phyloP scores from a whole-genome alignment of 2,329 filamentous ascomycete genomes.

The Stagonosporopsis tanaceti region DNA sequence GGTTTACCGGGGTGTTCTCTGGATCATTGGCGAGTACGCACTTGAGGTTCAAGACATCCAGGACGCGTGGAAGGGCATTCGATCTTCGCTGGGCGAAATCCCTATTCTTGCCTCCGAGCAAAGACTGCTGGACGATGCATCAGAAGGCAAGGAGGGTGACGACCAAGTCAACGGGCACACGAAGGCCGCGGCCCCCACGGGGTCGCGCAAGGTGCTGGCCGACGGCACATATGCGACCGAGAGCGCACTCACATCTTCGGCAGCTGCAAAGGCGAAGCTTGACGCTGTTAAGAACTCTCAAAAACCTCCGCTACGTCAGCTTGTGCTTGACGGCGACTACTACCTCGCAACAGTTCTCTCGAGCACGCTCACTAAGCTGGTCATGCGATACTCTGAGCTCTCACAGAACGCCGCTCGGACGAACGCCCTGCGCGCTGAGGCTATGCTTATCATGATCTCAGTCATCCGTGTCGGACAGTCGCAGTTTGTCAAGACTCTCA shows the following conservation, averaged over 20 bases:
- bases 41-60: conserved; percentile 92
- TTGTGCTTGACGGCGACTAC: conserved; percentile 94
- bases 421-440: conserved; percentile 92
- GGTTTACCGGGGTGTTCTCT: conserved; percentile 94
- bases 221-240: conserved; percentile 98
- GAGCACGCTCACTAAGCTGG: conserved; percentile 93
- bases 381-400: conserved; percentile 96
- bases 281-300: conserved; percentile 97
- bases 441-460: conserved; percentile 99
- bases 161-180: conserved; percentile 82
- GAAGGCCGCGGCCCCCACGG: conserved; percentile 75
- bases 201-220: conserved; percentile 89
- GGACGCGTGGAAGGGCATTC: conserved; percentile 95
- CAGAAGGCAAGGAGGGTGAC: conserved; percentile 64
- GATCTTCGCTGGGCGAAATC: conserved; percentile 92
- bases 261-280: conserved; percentile 85
- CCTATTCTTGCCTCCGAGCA: conserved; percentile 96
- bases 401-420: conserved; percentile 85
- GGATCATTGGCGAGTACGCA: conserved; percentile 98
- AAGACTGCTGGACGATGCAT: conserved; percentile 82
- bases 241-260: conserved; percentile 91
- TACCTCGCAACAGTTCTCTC: conserved; percentile 95
- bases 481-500: conserved; percentile 96
- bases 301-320: conserved; percentile 91
- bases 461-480: conserved; percentile 98